Base-by-base conservation (phyloP, 371 early-diverging fungal genomes). In the Rhizomucor miehei region DNA sequence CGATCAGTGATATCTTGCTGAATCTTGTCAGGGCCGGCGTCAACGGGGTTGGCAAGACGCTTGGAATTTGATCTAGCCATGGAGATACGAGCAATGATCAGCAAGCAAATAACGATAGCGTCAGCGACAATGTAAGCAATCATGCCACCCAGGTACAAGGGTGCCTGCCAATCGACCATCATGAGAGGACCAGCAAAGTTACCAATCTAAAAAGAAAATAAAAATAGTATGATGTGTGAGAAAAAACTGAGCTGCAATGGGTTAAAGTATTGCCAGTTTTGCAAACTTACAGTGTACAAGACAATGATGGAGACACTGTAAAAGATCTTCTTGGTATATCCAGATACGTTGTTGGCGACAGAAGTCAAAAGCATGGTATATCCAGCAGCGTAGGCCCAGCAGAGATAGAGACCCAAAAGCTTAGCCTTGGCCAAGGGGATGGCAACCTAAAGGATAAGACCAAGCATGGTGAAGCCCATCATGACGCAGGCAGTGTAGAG, bases 101-200 rank as follows among this genome's bases (percentile, higher is more conserved):
- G 34, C 6, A 62, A 35, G 38, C 54, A 35, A 37, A 62, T 65
- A 13, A 40, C 44, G 14, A 65, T 38, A 3, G 52, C 45, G 47
- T 69, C 57, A 23, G 69, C 52, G 11, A 25, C 50, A n/a, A 62
- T 62, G 39, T 59, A 69, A 6, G 51, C 65, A 2, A 65, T 45
- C 67, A 71, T 71, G 37, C 69, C 70, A 23, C 70, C 70, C 11
- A 67, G 59, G 23, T 72, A 75, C 2, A 44, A 41, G 17, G 73
- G 73, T 6, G 51, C 54, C 37, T 58, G 60, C 47, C 56, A 52
- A 16, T 36, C 36, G 11, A 66, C 57, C 61, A 71, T 66, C 41
- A 67, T 60, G 24, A 62, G 51, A 23, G 66, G 66, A 3, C 67
- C 67, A 40, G 49, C 57, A 45, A 67, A 63, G 53, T 63, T 67